Base-by-base conservation (phyloP, 164 flowering plant species). In the Pachysandra terminalis region DNA sequence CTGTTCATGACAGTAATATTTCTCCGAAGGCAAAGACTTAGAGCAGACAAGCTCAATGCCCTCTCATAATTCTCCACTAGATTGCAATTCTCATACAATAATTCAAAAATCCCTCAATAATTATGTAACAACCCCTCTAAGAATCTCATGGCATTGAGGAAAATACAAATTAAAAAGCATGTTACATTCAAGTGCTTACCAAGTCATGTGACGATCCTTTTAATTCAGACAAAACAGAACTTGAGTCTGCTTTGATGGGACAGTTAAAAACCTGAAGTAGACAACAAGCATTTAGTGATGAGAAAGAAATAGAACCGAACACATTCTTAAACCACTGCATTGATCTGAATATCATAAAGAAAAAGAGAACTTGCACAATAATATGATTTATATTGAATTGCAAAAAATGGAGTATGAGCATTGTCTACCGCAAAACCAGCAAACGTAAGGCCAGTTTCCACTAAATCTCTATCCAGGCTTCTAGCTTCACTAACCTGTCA, bases 401-500 rank as follows among this genome's bases (percentile, higher is more conserved):
- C 22, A 45, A 60, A 8, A 27, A 10, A 21, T 4, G 53, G 26
- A 48, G 21, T 28, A 22, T 27, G 48, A 21, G 19, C 24, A 48
- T 40, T 55, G 23, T 45, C 81, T 82, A 95, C 99, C 70, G 88
- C 97, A 84, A 95, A 95, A 65, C 99, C 99, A 74, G 93, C 97
- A 88, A 92, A 92, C 23, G 79, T 84, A 65, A 95, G 96, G 64
- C 75, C 89, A 74, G 78, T 84, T 77, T 95, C 99, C 72, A 95
- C 93, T 4, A 71, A 54, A 64, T 90, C 91, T 69, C 99, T 87
- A 41, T 95, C 97, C 90, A 95, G 74, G 88, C 74, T 87, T 81
- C 99, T 84, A 35, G 91, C 97, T 79, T 92, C 97, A 78, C 94
- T 85, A 75, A 92, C 97, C 97, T 95, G 79, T 75, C 77, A 86